Base-by-base conservation (phyloP, 495 filamentous ascomycete species). In the Aspergillus avenaceus region DNA sequence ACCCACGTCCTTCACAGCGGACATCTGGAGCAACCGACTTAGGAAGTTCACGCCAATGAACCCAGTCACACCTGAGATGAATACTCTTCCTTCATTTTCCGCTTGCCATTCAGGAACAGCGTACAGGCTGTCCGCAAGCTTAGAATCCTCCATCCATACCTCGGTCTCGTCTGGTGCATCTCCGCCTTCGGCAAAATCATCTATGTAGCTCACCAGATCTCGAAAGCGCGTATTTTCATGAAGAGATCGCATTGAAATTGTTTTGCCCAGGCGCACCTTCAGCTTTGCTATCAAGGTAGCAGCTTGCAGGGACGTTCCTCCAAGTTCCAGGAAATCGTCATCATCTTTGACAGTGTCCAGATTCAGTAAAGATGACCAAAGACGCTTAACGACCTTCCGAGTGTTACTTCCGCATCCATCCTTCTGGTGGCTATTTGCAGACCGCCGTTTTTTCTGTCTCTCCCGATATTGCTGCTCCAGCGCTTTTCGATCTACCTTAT, bases 51-150 rank as follows among this genome's bases (percentile, higher is more conserved):
- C 19, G 16, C 53, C 53, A 7, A 55, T 34, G 25, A 55, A 55
- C 1, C 60, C 60, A 0, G 56, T 63, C 1, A 29, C 56, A 12
- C 56, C 53, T 9, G 60, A 57, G 3, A 55, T 2, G 25, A 55
- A 46, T 2, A 55, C 53, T 8, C 31, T 29, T 8, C 53, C 53
- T 31, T 55, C 53, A 34, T 25, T 12, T 11, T 32, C 25, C 1
- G 45, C 18, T 26, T 50, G 28, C 53, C 53, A 55, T 8, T 50
- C 29, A 8, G 47, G 53, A 2, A 55, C 34, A 24, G 29, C 12
- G 31, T 43, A 7, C 11, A 53, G 32, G 12, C 38, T 21, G 21
- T 47, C 21, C 1, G 42, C 44, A 1, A 53, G 11, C n/a, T 25
- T 14, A 8, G 42, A 45, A n/a, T 47, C 36, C 8, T 7, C 6